A percentile compares a stretch with the other conserved stretches of the same genome.
Evolutionary conservation across 2,329 filamentous ascomycete genomes (phyloP).

Genomic region (Epichloe brachyelytri): DNA sequence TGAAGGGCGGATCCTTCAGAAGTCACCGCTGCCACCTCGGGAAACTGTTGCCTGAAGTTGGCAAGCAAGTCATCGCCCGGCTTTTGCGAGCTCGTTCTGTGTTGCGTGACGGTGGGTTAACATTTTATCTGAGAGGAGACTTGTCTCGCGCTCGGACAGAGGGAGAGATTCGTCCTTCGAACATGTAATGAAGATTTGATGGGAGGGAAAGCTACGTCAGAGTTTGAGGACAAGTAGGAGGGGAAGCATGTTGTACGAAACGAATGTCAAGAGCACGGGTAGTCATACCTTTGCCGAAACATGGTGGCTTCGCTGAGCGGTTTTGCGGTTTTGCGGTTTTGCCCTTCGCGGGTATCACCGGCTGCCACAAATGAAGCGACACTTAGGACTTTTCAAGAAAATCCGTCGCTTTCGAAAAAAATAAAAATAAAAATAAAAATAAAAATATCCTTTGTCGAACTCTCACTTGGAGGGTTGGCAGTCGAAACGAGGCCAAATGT

Average conservation of each 20-base stretch:
- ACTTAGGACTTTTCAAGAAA: background rate
- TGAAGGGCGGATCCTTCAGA: constrained; percentile 28
- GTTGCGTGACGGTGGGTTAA: constrained; percentile 2
- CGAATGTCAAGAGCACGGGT: background rate
- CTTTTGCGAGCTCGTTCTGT: constrained; percentile 64
- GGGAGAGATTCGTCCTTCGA: background rate
- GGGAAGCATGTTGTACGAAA: background rate
- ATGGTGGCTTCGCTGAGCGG: constrained; percentile 5
- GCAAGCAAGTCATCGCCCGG: constrained; percentile 70
- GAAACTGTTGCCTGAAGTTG: constrained; percentile 72
- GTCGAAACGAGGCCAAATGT: background rate
- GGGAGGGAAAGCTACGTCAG: background rate
- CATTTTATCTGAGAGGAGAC: background rate
- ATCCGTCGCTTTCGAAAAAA: background rate
- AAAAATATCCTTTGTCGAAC: background rate
- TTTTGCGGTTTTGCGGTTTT: background rate
- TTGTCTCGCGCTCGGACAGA: background rate
- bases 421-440: too few species aligned
- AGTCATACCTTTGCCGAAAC: constrained; percentile 10
- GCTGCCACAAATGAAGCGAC: background rate
- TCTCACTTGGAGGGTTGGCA: background rate
- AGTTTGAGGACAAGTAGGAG: background rate
- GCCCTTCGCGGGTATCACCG: background rate
- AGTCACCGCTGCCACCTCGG: constrained; percentile 50
- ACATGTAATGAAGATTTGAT: background rate